Conservation (phyloP, 768 basidiomycete species). For the Agrocybe pediades region DNA sequence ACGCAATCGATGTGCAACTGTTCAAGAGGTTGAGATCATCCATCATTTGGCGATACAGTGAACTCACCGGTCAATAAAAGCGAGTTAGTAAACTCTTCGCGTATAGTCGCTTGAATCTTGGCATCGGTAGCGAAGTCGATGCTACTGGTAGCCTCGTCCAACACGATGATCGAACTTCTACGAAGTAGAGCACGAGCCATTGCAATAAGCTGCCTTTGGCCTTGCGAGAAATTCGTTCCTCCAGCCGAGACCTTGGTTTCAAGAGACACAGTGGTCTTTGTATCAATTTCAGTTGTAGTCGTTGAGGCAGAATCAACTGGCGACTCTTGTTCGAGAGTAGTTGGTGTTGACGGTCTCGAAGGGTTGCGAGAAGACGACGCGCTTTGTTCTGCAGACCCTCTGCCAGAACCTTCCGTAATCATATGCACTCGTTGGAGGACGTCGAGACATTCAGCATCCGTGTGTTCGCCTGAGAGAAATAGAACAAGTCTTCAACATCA, state of each 20-base stretch:
- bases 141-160: constrained; percentile 86
- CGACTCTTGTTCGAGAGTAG: constrained; percentile 5
- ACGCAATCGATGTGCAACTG: constrained; percentile 73
- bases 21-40: constrained; percentile 2
- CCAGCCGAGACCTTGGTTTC: constrained; percentile 84
- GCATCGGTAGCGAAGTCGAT: constrained; percentile 89
- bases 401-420: constrained; percentile 57
- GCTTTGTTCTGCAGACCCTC: constrained; percentile 34
- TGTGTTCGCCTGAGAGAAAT: constrained; percentile 59
- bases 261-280: constrained; percentile 60
- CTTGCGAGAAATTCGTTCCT: constrained; percentile 90
- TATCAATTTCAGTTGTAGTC: constrained; percentile 55
- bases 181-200: constrained; percentile 83
- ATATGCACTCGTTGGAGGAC: constrained; percentile 84
- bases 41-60: background rate
- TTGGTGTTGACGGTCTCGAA: constrained; percentile 48
- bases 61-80: constrained; percentile 70
- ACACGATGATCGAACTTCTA: constrained; percentile 70
- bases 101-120: constrained; percentile 87
- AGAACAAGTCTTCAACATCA: background rate
- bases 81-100: constrained; percentile 81
- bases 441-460: constrained; percentile 79
- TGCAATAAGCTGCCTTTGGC: constrained; percentile 86
- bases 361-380: constrained; percentile 47
- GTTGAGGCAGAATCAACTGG: constrained; percentile 42